These are phyloP conservation scores for Cryptococcus neoformans DNA, from an alignment of 1,284 basidiomycete species.

Conservation along the genomic window DNA sequence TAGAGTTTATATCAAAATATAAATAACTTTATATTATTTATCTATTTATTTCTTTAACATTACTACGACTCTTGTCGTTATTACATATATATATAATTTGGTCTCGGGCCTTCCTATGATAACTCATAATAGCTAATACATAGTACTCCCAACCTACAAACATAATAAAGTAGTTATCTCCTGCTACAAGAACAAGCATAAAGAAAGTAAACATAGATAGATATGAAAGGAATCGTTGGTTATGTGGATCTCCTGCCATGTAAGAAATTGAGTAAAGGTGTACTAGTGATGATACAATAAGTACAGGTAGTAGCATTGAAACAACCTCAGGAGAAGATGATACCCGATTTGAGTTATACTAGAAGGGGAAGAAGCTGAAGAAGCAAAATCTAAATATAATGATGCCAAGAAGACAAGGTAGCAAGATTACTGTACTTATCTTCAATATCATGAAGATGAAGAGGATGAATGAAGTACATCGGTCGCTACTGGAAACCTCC, in stretches of 20 bases:
- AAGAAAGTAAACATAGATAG: slow-evolving; percentile 48
- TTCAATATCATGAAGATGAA: too few relatives aligned
- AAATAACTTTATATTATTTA: not conserved
- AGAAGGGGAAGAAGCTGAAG: too few relatives aligned
- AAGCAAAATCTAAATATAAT: too few relatives aligned
- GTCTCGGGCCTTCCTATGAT: slow-evolving; percentile 5
- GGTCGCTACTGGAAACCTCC: too few relatives aligned
- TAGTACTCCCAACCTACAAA: slow-evolving; percentile 28
- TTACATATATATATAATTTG: not conserved
- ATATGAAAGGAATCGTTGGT: slow-evolving; percentile 47
- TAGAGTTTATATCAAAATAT: slow-evolving; percentile 1
- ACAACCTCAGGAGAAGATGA: slow-evolving; percentile 9
- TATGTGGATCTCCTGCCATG: slow-evolving; percentile 45
- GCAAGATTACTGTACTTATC: too few relatives aligned
- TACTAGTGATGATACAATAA: slow-evolving; percentile 43
- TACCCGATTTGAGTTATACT: too few relatives aligned
- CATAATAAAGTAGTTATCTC: slow-evolving; percentile 45
- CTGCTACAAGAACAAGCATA: slow-evolving; percentile 44
- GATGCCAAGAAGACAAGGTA: too few relatives aligned
- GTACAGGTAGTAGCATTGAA: slow-evolving; percentile 42
- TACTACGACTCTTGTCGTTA: slow-evolving; percentile 5
- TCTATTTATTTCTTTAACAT: slow-evolving; percentile 4
- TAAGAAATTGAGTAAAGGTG: slow-evolving; percentile 47
- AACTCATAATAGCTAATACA: too few relatives aligned
- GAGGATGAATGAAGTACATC: too few relatives aligned